Conservation (phyloP, 2,329 filamentous ascomycete species). For the Colletotrichum truncatum region DNA sequence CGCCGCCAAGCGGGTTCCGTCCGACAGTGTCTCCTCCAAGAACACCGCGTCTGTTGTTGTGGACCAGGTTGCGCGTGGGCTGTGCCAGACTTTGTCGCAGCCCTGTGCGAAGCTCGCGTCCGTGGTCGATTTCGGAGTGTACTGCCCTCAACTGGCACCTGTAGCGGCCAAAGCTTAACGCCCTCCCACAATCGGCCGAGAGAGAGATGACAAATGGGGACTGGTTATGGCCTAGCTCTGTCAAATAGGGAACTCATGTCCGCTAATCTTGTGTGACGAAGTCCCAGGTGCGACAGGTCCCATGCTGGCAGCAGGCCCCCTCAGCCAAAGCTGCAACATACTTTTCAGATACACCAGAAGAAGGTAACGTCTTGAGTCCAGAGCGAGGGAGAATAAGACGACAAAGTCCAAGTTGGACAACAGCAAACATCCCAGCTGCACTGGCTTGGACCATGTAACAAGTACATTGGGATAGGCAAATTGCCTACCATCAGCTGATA, state of each 20-base stretch:
- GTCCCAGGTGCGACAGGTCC: slow-evolving; percentile 10
- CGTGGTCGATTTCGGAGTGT: slow-evolving; percentile 3
- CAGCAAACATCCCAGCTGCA: slow-evolving; percentile 15
- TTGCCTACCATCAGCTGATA: slow-evolving; percentile 23
- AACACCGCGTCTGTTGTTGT: slow-evolving; percentile 7
- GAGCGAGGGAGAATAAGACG: neutral
- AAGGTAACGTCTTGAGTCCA: neutral
- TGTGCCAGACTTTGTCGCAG: neutral
- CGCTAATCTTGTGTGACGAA: slow-evolving; percentile 27
- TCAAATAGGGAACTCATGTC: slow-evolving; percentile 24
- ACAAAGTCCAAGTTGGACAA: neutral
- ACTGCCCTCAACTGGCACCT: slow-evolving; percentile 1
- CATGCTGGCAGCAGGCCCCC: slow-evolving; percentile 1
- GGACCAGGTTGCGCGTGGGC: neutral
- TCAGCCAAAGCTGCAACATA: neutral
- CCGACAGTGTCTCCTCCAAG: slow-evolving; percentile 4
- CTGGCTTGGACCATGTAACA: slow-evolving; percentile 20
- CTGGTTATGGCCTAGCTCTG: slow-evolving; percentile 9
- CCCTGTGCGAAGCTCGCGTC: slow-evolving; percentile 23
- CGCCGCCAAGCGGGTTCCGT: slow-evolving; percentile 18
- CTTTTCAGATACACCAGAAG: neutral
- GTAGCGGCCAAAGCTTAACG: slow-evolving; percentile 23
- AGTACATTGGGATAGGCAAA: slow-evolving; percentile 25
- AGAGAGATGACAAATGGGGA: slow-evolving; percentile 10
- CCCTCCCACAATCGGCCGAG: slow-evolving; percentile 22